phyloP scores from a whole-genome alignment of 345 rosid species.

The Raphanus raphanistrum region DNA sequence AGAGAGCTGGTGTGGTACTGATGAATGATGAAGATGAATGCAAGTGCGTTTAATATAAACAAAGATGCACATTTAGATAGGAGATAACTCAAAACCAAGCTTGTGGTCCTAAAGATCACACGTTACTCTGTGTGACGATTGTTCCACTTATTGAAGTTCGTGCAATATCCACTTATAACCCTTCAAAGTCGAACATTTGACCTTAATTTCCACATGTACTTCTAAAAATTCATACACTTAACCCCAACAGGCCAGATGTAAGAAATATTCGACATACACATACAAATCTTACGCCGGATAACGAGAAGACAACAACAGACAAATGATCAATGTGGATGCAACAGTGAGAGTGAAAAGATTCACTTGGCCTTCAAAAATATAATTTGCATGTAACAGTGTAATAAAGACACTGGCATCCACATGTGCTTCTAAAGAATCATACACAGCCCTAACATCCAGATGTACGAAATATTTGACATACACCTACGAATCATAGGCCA shows the following conservation, averaged over 20 bases:
- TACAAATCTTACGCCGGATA: not conserved
- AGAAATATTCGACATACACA: not conserved
- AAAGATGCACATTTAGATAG: not conserved
- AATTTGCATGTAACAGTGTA: conserved; percentile 9
- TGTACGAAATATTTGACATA: not conserved
- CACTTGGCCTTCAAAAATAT: not conserved
- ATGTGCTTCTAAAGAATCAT: conserved; percentile 15
- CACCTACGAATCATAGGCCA: conserved; percentile 11
- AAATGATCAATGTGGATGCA: not conserved
- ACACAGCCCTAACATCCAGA: conserved; percentile 24
- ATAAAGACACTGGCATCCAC: conserved; percentile 2
- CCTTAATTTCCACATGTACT: conserved; percentile 20
- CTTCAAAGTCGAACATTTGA: conserved; percentile 8
- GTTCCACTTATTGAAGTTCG: conserved; percentile 3
- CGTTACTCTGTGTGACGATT: not conserved
- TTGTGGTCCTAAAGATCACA: conserved; percentile 15
- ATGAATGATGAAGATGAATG: conserved; percentile 4
- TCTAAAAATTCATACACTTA: conserved; percentile 10
- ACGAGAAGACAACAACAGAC: not conserved
- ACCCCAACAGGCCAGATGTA: conserved; percentile 17
- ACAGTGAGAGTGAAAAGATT: not conserved
- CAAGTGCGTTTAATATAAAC: conserved; percentile 24
- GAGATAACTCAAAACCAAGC: conserved; percentile 4
- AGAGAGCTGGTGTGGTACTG: not conserved
- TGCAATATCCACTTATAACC: not conserved